Evolutionary conservation across 2,329 filamentous ascomycete species (phyloP).

Genomic region (Pestalotiopsis fici): DNA sequence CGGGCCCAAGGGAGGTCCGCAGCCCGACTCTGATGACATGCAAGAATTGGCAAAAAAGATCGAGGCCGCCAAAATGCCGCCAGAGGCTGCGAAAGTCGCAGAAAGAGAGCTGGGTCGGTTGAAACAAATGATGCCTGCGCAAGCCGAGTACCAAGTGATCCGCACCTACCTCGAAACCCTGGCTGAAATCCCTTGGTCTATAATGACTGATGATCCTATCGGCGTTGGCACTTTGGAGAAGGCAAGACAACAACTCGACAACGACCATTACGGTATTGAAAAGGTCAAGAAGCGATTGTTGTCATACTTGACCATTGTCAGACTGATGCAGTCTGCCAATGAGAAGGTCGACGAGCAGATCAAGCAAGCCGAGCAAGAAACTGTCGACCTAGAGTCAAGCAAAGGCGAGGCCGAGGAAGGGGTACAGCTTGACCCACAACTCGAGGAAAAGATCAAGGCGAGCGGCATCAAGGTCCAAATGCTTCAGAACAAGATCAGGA

Average conservation of each 20-base stretch:
- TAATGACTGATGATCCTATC: conserved; percentile 81
- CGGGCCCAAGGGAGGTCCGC: conserved; percentile 58
- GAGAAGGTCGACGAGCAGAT: conserved; percentile 81
- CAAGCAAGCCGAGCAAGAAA: conserved; percentile 62
- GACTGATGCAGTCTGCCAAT: conserved; percentile 91
- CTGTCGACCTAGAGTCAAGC: conserved; percentile 43
- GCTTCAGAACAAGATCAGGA: conserved; percentile 79
- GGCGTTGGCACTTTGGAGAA: conserved; percentile 76
- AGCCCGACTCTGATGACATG: conserved; percentile 85
- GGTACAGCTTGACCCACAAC: conserved; percentile 33
- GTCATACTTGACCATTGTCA: conserved; percentile 94
- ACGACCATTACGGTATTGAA: conserved; percentile 94
- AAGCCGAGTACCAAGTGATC: conserved; percentile 94
- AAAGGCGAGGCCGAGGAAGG: conserved; percentile 33
- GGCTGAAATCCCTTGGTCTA: conserved; percentile 90
- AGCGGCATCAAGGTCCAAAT: conserved; percentile 69
- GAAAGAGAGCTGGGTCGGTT: conserved; percentile 85
- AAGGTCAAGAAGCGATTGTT: conserved; percentile 96
- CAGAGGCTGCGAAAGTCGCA: conserved; percentile 87
- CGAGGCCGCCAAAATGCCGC: conserved; percentile 75
- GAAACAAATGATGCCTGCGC: conserved; percentile 93
- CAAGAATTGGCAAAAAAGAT: conserved; percentile 90
- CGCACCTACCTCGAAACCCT: conserved; percentile 93
- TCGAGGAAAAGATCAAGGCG: conserved; percentile 39
- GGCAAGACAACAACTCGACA: conserved; percentile 87